Evolutionary conservation across 1,284 basidiomycete genomes (phyloP).

Genomic region (Rhodotorula sp.): DNA sequence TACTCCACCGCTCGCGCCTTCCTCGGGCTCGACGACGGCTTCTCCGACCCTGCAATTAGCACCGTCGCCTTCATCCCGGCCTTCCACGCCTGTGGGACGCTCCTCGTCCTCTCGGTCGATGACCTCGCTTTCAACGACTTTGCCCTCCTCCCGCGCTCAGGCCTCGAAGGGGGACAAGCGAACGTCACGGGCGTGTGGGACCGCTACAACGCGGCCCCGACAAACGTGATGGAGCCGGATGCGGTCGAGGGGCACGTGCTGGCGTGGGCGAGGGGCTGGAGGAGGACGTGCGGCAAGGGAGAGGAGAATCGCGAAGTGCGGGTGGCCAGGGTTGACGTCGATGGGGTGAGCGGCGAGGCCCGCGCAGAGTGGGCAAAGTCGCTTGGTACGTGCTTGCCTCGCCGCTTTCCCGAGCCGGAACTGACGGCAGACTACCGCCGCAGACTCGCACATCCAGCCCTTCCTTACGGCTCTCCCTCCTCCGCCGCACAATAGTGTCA

Average conservation of each 20-base stretch:
- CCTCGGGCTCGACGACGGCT: constrained; percentile 22
- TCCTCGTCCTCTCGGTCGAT: constrained; percentile 17
- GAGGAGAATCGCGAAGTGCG: constrained; percentile 21
- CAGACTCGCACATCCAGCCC: constrained; percentile 16
- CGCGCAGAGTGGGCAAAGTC: background rate
- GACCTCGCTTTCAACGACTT: constrained; percentile 10
- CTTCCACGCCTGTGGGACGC: constrained; percentile 23
- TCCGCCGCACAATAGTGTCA: constrained; percentile 20
- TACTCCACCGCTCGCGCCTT: constrained; percentile 13
- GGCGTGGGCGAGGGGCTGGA: constrained; percentile 18
- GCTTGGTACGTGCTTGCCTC: constrained; percentile 3
- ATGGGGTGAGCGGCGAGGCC: background rate
- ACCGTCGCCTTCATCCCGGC: constrained; percentile 19
- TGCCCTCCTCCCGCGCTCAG: background rate
- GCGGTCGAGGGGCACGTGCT: constrained; percentile 19
- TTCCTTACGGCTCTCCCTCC: constrained; percentile 14
- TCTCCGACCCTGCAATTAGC: constrained; percentile 6
- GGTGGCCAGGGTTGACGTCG: constrained; percentile 6
- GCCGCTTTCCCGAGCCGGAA: background rate
- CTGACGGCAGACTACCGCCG: too few relatives aligned
- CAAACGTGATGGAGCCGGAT: background rate
- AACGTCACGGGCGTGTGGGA: background rate
- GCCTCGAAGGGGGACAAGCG: too few relatives aligned
- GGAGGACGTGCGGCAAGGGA: constrained; percentile 16
- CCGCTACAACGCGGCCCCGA: background rate